These are phyloP conservation scores for Hymenoscyphus fructigenus DNA, from an alignment of 2,329 filamentous ascomycete genomes.

Conservation along the genomic window DNA sequence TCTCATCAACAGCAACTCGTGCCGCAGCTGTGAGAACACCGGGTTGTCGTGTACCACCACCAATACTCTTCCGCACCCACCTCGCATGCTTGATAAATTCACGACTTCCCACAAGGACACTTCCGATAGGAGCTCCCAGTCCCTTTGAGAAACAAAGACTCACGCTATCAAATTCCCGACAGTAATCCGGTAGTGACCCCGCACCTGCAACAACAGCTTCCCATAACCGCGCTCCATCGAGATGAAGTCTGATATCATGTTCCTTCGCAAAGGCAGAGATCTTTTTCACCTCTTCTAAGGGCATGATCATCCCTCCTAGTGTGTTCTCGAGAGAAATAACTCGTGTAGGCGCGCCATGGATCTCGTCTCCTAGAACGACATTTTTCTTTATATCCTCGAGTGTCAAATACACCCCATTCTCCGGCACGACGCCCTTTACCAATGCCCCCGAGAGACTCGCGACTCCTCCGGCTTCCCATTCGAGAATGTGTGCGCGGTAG, in stretches of 20 bases:
- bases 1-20: slow-evolving; percentile 74
- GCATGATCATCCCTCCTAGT: slow-evolving; percentile 75
- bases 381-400: slow-evolving; percentile 65
- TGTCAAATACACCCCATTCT: slow-evolving; percentile 64
- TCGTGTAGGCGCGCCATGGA: slow-evolving; percentile 76
- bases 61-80: slow-evolving; percentile 79
- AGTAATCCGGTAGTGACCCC: slow-evolving; percentile 65
- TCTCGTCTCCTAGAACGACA: slow-evolving; percentile 63
- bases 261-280: slow-evolving; percentile 69
- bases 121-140: slow-evolving; percentile 77
- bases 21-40: slow-evolving; percentile 76
- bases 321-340: slow-evolving; percentile 88
- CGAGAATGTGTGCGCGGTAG: slow-evolving; percentile 72
- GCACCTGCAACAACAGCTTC: slow-evolving; percentile 73
- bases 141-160: slow-evolving; percentile 82
- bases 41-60: slow-evolving; percentile 74
- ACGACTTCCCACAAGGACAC: slow-evolving; percentile 64
- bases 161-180: slow-evolving; percentile 69
- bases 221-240: slow-evolving; percentile 81
- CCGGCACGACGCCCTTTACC: slow-evolving; percentile 63
- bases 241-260: slow-evolving; percentile 67
- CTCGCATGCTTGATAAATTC: slow-evolving; percentile 60
- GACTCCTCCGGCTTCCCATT: slow-evolving; percentile 65
- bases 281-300: slow-evolving; percentile 65
- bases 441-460: slow-evolving; percentile 69